These are phyloP conservation scores for Arachis stenosperma DNA, from an alignment of 306 rosid species.

Conservation along the genomic window DNA sequence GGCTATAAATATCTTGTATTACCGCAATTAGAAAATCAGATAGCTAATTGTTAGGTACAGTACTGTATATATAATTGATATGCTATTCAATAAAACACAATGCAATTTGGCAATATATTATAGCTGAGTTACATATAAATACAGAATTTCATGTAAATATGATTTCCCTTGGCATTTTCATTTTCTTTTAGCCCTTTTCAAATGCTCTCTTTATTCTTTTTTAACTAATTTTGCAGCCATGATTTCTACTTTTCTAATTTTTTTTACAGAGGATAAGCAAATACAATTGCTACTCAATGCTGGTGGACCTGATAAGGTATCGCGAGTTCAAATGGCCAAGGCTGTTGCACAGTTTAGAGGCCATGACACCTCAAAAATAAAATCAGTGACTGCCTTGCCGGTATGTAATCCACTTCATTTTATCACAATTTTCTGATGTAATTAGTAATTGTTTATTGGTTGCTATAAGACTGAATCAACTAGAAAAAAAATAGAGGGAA, in stretches of 20 bases:
- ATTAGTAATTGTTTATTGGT: conserved; percentile 17
- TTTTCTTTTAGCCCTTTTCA: background rate
- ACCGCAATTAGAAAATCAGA: too few relatives aligned
- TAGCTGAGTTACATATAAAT: too few relatives aligned
- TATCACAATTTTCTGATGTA: conserved; percentile 16
- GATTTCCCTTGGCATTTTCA: background rate
- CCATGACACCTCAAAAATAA: too few relatives aligned
- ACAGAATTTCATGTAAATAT: too few relatives aligned
- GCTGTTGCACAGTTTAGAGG: conserved; percentile 44
- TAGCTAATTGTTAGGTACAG: too few relatives aligned
- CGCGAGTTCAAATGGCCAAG: conserved; percentile 84
- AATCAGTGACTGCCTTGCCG: too few relatives aligned
- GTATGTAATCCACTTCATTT: background rate
- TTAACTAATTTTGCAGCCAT: conserved; percentile 31
- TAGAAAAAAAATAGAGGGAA: background rate
- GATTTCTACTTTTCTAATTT: conserved; percentile 27
- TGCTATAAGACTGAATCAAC: background rate
- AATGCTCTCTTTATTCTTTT: conserved; percentile 14
- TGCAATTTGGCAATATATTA: too few relatives aligned
- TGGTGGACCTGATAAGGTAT: conserved; percentile 84
- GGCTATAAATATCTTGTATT: too few relatives aligned
- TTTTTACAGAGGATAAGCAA: conserved; percentile 64
- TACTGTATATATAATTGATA: too few relatives aligned
- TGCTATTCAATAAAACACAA: too few relatives aligned
- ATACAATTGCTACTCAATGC: conserved; percentile 69